phyloP scores from a whole-genome alignment of 2,329 filamentous ascomycete genomes.

The Phoma herbarum region DNA sequence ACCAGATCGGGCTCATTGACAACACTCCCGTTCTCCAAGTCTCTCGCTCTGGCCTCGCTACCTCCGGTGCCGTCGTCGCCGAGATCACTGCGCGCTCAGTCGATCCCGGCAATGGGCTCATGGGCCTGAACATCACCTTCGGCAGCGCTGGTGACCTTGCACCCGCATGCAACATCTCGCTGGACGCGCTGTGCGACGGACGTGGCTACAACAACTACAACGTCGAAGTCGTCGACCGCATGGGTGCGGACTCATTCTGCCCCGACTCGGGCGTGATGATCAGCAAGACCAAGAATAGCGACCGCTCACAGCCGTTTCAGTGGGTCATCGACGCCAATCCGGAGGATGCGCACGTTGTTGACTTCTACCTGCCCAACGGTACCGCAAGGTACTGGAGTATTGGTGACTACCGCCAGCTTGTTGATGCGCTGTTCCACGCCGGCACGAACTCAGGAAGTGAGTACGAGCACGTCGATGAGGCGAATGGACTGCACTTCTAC shows the following conservation, averaged over 20 bases:
- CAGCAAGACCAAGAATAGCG: constrained; percentile 61
- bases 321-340: constrained; percentile 66
- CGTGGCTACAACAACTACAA: constrained; percentile 62
- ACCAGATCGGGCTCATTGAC: constrained; percentile 60
- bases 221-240: constrained; percentile 63
- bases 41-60: constrained; percentile 55
- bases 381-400: constrained; percentile 58
- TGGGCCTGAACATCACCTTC: constrained; percentile 60
- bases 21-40: constrained; percentile 57
- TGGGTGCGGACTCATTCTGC: constrained; percentile 63
- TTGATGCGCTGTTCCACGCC: constrained; percentile 64
- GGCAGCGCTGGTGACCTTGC: constrained; percentile 54
- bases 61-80: constrained; percentile 57
- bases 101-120: constrained; percentile 52
- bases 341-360: constrained; percentile 60
- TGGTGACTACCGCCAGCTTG: constrained; percentile 64
- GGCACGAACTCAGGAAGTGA: constrained; percentile 62
- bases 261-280: constrained; percentile 64
- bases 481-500: constrained; percentile 62
- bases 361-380: constrained; percentile 62
- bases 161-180: constrained; percentile 54
- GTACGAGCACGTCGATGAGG: constrained; percentile 59
- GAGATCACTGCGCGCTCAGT: constrained; percentile 60
- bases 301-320: constrained; percentile 58
- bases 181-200: constrained; percentile 61